Base-by-base conservation (phyloP, 176 grass and related monocot species). In the Rhipidocladum racemiflorum region DNA sequence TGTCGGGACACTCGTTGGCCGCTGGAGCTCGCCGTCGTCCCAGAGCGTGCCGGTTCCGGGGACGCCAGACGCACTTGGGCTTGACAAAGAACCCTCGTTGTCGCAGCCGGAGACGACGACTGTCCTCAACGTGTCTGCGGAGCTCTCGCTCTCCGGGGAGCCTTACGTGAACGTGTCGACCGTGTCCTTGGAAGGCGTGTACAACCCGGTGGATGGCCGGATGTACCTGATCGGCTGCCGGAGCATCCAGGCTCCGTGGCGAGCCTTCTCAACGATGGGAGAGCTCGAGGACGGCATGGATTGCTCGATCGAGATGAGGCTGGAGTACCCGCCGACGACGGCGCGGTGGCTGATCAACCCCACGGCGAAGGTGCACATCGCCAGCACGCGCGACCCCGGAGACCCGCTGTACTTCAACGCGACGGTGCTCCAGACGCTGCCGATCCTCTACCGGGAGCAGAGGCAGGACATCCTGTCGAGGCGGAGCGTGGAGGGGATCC, bases 221-320 rank as follows among this genome's bases (percentile, higher is more conserved):
- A 97, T 94, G 94, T 94, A 97, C 86, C 87, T 97, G 61, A 88
- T 94, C 59, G 90, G 89, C 4, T 97, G 94, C 83, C 86, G 91
- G 76, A 89, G 83, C 29, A 76, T 92, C 10, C 39, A 82, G 2
- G 89, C 68, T 18, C 51, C 88, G 0, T 90, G 87, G 79, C 11
- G 72, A 80, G 82, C 34, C 45, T 67, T 94, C 20, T 28, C 79
- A 20, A 16, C 80, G 7, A 76, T 68, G 34, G 17, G 15, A 17
- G 83, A 75, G 2, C 80, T 94, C 2, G 90, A 89, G n/a, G 80
- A 85, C 24, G 87, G 85, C 38, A 85, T 90, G 75, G 94, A 97
- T 84, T 97, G 94, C 83, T 90, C 85, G n/a, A 85, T 97, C 66
- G 94, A 97, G 83, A 72, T 94, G 73, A 85, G 60, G 83, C 74